Conservation (phyloP, 1,284 basidiomycete species). For the Dichomitus squalens region DNA sequence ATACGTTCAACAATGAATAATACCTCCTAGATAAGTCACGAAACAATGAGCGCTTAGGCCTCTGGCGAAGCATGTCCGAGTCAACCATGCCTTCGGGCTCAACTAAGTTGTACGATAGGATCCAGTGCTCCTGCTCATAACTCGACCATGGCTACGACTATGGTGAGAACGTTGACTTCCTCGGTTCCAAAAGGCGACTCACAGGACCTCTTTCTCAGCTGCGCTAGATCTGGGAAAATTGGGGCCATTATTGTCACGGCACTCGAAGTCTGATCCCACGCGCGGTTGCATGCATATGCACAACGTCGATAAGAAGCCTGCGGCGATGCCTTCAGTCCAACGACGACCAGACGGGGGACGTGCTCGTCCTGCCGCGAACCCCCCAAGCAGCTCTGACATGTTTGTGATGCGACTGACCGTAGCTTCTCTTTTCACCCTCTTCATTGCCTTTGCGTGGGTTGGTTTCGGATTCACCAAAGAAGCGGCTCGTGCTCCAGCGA, state of each 20-base stretch:
- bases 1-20: too few species aligned
- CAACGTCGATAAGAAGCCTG: not conserved
- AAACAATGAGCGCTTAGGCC: too few species aligned
- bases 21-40: too few species aligned
- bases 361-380: not conserved
- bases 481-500: not conserved
- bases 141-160: too few species aligned
- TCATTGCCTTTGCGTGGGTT: constrained; percentile 2
- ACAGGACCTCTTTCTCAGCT: not conserved
- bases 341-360: not conserved
- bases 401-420: not conserved
- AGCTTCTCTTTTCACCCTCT: constrained; percentile 1
- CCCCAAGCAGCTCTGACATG: not conserved
- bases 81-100: too few species aligned
- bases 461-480: not conserved
- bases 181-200: too few species aligned
- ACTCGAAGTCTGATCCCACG: not conserved
- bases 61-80: too few species aligned
- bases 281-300: not conserved
- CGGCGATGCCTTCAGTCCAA: not conserved
- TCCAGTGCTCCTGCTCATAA: too few species aligned
- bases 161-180: too few species aligned
- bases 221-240: not conserved
- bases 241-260: not conserved
- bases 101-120: too few species aligned